These are phyloP conservation scores for Verticillium albo-atrum DNA, from an alignment of 2,329 filamentous ascomycete species.

Conservation along the genomic window DNA sequence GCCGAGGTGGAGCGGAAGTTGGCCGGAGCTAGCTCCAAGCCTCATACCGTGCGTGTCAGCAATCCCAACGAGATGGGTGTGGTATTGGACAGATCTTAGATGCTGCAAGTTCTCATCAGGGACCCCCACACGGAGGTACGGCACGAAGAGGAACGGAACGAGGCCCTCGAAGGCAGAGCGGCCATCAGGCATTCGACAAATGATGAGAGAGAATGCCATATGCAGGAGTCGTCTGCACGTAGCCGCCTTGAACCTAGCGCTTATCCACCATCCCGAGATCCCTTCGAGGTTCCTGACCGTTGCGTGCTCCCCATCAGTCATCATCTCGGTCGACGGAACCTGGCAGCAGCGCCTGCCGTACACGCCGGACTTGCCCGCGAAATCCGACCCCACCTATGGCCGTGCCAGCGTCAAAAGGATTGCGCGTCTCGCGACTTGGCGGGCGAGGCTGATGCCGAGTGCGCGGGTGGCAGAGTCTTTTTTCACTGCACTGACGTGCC, in stretches of 20 bases:
- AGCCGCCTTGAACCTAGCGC: background rate
- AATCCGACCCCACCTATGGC: background rate
- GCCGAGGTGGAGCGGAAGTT: background rate
- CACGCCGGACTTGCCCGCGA: background rate
- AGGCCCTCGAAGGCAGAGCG: too few relatives aligned
- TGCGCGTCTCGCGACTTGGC: conserved; percentile 14
- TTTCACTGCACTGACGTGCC: background rate
- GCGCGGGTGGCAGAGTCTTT: background rate
- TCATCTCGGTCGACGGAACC: background rate
- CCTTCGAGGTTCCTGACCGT: background rate
- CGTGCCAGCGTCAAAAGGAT: conserved; percentile 5
- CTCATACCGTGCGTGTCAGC: background rate
- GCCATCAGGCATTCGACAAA: too few relatives aligned
- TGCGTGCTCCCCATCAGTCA: background rate
- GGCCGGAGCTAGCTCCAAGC: background rate
- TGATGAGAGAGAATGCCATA: background rate
- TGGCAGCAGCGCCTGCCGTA: background rate
- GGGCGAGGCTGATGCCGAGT: conserved; percentile 5
- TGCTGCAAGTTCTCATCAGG: too few relatives aligned
- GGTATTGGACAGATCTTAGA: background rate
- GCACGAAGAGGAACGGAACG: too few relatives aligned
- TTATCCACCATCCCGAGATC: background rate
- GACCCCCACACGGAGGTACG: too few relatives aligned
- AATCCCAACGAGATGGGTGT: background rate
- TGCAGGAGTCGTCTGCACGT: background rate